Evolutionary conservation across 257 asterid genomes (phyloP), one percentile per base, ranked within the genome.

Genomic region (Gentiana macrophylla): DNA sequence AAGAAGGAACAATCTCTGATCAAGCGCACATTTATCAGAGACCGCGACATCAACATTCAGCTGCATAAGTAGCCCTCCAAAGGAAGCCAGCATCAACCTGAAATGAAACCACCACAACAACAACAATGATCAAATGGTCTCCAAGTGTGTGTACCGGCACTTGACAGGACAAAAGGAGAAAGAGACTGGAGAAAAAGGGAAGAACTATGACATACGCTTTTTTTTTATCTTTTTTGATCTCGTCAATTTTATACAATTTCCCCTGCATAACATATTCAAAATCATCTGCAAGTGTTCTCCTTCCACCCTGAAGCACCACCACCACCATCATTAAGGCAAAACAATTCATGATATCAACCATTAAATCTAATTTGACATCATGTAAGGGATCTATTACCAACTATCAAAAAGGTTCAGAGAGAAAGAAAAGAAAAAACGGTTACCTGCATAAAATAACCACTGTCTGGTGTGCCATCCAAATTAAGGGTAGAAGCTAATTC

Each of bases 251-350:
- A 79, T 90, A 86, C 52, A 90, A 58, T 66, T 86, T 90, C 52
- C 97, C 98, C 57, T 82, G 96, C 96, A 90, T 90, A 55, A 90
- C 95, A 56, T 90, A 90, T 65, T 90, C 98, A 35, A 76, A 89
- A 70, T 82, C 72, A 66, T 90, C 97, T 36, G 96, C 97, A 49
- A 86, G 85, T 36, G 94, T 80, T 65, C 82, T 90, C 82, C 69
- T 76, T 66, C 68, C 71, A 13, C 89, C 93, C 95, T 86, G 84
- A 52, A 65, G 70, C 24, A 24, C 24, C 24, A 24, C 24, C 24
- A 24, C 24, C 24, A 24, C 24, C 24, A 24, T 66, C 55, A 63
- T 37, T 33, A 52, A 55, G 9, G 13, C 15, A 52, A 52, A 38
- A 32, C 46, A 53, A 60, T 34, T 58, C 7, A 62, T 46, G 46